A percentile compares a stretch with the other conserved stretches of the same genome.
phyloP scores from a whole-genome alignment of 2,329 filamentous ascomycete genomes.

The Trichoderma sp. region DNA sequence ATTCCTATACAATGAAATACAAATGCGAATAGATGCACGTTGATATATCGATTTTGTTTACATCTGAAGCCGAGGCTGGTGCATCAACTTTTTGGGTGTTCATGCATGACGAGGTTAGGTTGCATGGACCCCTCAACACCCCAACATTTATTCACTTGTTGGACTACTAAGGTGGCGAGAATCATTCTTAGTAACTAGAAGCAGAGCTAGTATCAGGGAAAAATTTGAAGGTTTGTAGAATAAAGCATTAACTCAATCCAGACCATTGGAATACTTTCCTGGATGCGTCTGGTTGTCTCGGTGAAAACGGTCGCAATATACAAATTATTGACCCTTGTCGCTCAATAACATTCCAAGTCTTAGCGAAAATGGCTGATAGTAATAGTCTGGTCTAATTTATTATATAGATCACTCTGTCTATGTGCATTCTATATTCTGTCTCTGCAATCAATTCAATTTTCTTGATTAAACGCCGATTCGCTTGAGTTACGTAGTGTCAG shows the following conservation, averaged over 20 bases:
- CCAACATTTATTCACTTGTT: neutral
- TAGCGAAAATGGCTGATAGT: neutral
- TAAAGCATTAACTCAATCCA: neutral
- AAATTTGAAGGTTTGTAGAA: neutral
- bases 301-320: neutral
- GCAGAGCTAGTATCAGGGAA: neutral
- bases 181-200: neutral
- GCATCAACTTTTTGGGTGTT: neutral
- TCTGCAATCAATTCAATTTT: neutral
- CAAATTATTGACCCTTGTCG: neutral
- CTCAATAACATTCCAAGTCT: neutral
- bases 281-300: neutral
- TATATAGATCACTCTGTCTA: neutral
- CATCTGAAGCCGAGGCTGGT: neutral
- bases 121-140: neutral
- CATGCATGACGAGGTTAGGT: neutral
- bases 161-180: neutral
- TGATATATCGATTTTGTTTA: neutral
- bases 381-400: neutral
- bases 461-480: neutral
- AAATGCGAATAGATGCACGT: neutral
- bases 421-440: neutral
- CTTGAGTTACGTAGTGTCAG: slow-evolving; percentile 34
- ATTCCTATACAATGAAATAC: neutral
- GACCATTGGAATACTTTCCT: neutral